Base-by-base conservation (phyloP, 192 early-diverging fungal species). In the Rhizophagus prolifer region DNA sequence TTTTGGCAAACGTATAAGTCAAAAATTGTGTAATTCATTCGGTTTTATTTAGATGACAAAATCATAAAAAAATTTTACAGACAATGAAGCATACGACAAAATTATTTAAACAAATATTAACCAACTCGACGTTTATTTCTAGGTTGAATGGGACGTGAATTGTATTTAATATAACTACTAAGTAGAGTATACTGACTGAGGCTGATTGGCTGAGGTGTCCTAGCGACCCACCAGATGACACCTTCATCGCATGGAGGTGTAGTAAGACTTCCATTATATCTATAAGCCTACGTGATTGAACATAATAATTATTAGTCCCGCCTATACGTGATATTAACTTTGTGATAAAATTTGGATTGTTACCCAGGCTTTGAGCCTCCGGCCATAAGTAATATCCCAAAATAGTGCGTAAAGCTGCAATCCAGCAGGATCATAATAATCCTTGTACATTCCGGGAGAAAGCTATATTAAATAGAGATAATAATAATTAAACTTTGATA, bases 181-280 rank as follows among this genome's bases (percentile, higher is more conserved):
- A 90, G 47, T 13, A 21, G 34, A 79, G 66, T n/a, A n/a, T n/a
- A n/a, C 62, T 89, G 84, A 10, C 41, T 14, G 9, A 78, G 9
- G 4, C 83, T 78, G 47, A 90, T 62, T 2, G 65, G 50, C 7
- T 85, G 44, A 64, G 14, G n/a, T n/a, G n/a, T n/a, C n/a, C n/a
- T 10, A 62, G 79, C 74, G 16, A 91, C 88, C 50, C 78, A 74
- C 89, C 89, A 91, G 16, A 67, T 54, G 3, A 91, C 85, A 38
- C 82, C 81, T 77, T 91, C 90, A 1, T 80, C 78, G 74, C 90
- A 91, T 7, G 90, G 90, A n/a, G 90, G 90, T 1, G 87, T 89
- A 10, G 90, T 91, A 60, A 91, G 76, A 50, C 81, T 84, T 23
- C 90, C 90, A 2, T 44, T 30, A 76, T 91, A 91, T 72, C 76